Conservation (phyloP, 2,329 filamentous ascomycete species). For the Phialophora chinensis region DNA sequence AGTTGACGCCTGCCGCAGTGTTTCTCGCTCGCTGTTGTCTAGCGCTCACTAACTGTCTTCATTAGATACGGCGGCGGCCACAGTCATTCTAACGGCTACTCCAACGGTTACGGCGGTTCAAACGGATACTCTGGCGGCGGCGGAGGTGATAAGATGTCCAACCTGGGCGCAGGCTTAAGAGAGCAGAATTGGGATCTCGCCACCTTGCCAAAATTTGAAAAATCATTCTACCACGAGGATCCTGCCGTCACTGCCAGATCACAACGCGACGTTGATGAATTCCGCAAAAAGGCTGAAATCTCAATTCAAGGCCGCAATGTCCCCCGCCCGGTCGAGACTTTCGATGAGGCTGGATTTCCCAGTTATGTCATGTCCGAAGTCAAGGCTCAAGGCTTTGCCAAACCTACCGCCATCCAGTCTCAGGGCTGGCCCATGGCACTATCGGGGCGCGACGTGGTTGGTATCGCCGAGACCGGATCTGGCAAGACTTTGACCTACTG, state of each 20-base stretch:
- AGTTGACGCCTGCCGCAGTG: not conserved
- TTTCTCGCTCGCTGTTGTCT: not conserved
- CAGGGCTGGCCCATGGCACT: conserved; percentile 99
- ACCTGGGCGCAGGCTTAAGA: conserved; percentile 85
- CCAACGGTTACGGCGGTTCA: not conserved
- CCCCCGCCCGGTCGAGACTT: conserved; percentile 92
- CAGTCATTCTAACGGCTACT: conserved; percentile 7
- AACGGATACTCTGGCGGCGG: conserved; percentile 58
- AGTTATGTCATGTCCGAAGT: conserved; percentile 98
- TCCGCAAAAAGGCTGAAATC: conserved; percentile 85
- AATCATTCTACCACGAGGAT: conserved; percentile 98
- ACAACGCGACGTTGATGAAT: conserved; percentile 80
- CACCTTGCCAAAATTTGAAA: conserved; percentile 93
- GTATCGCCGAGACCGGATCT: conserved; percentile 98
- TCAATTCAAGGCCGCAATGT: conserved; percentile 79
- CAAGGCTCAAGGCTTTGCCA: conserved; percentile 94
- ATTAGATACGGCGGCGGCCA: conserved; percentile 17
- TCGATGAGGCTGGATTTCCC: conserved; percentile 97
- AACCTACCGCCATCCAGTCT: conserved; percentile 94
- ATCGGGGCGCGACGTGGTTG: conserved; percentile 95
- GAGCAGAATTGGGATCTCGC: conserved; percentile 84
- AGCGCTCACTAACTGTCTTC: conserved; percentile 8
- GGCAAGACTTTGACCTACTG: conserved; percentile 99
- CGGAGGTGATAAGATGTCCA: conserved; percentile 88
- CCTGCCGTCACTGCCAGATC: conserved; percentile 76